Evolutionary conservation across 176 grass and related monocot genomes (phyloP).

Genomic region (Saccharum officinarum): DNA sequence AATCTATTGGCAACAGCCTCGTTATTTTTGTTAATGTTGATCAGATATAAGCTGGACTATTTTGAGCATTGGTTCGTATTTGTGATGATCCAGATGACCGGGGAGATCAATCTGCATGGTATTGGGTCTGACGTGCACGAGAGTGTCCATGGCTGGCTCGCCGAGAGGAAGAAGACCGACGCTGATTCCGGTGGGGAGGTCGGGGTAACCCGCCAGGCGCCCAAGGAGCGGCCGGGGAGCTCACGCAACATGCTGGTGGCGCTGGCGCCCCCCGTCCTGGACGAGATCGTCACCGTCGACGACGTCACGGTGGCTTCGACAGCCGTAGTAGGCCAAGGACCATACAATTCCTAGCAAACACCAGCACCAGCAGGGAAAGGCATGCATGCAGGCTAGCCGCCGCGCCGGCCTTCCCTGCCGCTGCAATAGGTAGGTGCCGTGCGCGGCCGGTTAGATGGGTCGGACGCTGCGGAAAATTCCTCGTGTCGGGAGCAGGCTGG

Average conservation of each 20-base stretch:
- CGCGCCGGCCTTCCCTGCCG: not conserved
- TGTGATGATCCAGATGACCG: conserved; percentile 56
- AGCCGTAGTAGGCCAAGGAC: not conserved
- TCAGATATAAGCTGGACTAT: not conserved
- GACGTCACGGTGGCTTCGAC: not conserved
- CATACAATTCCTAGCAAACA: not conserved
- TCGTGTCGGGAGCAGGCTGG: conserved; percentile 20
- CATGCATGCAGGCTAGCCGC: not conserved
- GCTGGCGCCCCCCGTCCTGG: not conserved
- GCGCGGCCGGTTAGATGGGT: not conserved
- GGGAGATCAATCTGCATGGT: conserved; percentile 54
- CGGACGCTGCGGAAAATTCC: conserved; percentile 34
- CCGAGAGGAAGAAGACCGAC: not conserved
- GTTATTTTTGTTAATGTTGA: not conserved
- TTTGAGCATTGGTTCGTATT: not conserved
- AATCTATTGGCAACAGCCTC: no score
- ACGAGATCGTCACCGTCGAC: conserved; percentile 32
- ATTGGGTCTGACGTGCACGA: conserved; percentile 31
- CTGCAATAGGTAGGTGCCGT: not conserved
- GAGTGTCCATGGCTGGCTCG: conserved; percentile 35
- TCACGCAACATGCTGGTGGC: not conserved
- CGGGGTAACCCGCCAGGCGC: not conserved
- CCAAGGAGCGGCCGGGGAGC: not conserved
- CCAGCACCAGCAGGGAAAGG: not conserved
- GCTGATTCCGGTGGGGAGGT: no score